phyloP scores from a whole-genome alignment of 2,329 filamentous ascomycete genomes.

The Colletotrichum karsti region DNA sequence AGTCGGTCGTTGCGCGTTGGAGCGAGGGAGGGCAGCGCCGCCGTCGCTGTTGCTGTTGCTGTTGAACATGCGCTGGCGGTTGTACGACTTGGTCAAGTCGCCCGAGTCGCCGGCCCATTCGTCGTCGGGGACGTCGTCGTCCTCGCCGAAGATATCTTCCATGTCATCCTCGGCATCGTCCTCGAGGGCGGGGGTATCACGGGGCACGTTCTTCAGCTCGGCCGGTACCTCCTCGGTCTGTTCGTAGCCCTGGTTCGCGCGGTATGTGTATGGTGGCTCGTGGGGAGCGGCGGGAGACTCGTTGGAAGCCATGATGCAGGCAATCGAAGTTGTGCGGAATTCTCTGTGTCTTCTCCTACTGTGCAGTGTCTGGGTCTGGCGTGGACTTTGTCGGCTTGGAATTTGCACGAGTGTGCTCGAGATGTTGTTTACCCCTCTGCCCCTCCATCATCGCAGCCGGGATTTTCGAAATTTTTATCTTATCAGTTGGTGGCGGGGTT shows the following conservation, averaged over 20 bases:
- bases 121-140: constrained; percentile 68
- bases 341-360: too few species aligned
- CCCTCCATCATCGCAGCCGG: constrained; percentile 11
- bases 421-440: constrained; percentile 3
- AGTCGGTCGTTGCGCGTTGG: constrained; percentile 80
- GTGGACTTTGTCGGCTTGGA: neutral
- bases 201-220: constrained; percentile 16
- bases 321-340: neutral
- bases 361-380: too few species aligned
- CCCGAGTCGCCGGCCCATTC: constrained; percentile 64
- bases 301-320: constrained; percentile 14
- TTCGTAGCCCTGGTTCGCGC: constrained; percentile 53
- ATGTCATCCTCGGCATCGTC: constrained; percentile 43
- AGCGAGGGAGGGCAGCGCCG: constrained; percentile 67
- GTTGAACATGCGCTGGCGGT: constrained; percentile 79
- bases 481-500: constrained; percentile 24
- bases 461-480: constrained; percentile 28
- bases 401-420: neutral
- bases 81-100: constrained; percentile 88
- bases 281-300: constrained; percentile 50
- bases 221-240: constrained; percentile 38
- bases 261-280: constrained; percentile 54
- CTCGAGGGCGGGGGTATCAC: neutral
- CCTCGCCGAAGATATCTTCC: constrained; percentile 59
- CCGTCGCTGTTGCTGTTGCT: constrained; percentile 40